Base-by-base conservation (phyloP, 164 flowering plant species). In the Berberis thunbergii region DNA sequence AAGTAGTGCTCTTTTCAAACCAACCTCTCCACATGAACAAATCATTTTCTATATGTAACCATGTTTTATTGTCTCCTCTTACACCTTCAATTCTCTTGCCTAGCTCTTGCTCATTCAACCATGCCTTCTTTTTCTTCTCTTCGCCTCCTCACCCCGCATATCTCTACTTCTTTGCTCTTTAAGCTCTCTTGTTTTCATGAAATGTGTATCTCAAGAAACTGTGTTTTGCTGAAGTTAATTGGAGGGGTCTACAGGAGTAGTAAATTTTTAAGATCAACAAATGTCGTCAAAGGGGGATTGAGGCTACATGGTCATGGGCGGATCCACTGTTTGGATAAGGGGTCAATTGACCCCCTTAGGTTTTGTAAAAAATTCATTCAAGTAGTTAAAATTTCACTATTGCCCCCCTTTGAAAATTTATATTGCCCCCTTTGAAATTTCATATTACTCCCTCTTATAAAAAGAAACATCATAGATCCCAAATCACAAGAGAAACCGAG, bases 261-360 rank as follows among this genome's bases (percentile, higher is more conserved):
- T 43, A 8, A 60, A 67, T 38, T 38, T 59, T 26, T 42, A 49
- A n/a, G 52, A 57, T 4, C 10, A 52, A 26, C 54, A 64, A 49
- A 45, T 64, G 63, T 55, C 49, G 58, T 66, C 66, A 57, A 26
- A 68, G 72, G 74, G 83, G 80, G 77, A 80, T 80, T 67, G 69
- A 80, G 76, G 76, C 44, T 43, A 75, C 67, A 74, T 73, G 83
- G 83, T 80, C 83, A 26, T 80, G 83, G 77, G 43, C 62, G 12
- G 11, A 3, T 7, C 59, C 5, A 3, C 40, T 2, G 11, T 42
- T 50, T 50, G 12, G 7, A 52, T 3, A 52, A 10, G 54, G 4
- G 26, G 26, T 26, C 26, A 26, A 26, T 26, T 26, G 26, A 26
- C 26, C 26, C 26, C 26, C 26, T 26, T 26, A 26, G 26, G 26